phyloP scores from a whole-genome alignment of 179 eudicot species.

The Vitellaria paradoxa region DNA sequence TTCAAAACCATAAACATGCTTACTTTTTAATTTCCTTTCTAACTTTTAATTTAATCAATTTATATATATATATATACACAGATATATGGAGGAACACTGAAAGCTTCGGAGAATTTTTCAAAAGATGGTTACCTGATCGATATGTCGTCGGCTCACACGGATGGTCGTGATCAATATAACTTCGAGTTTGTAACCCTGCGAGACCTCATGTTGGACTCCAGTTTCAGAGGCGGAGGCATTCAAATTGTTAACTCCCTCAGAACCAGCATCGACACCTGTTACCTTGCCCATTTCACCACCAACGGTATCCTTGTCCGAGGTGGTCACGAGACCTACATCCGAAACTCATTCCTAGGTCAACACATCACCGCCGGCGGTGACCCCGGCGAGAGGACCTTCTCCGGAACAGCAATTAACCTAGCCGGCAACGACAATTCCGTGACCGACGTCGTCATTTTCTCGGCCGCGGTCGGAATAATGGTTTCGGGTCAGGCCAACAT shows the following conservation, averaged over 20 bases:
- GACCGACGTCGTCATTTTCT: slow-evolving; percentile 64
- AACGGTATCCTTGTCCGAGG: slow-evolving; percentile 54
- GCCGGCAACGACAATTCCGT: slow-evolving; percentile 70
- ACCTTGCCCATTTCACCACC: slow-evolving; percentile 61
- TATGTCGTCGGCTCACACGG: slow-evolving; percentile 30
- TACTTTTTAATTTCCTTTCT: no score
- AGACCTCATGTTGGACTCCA: slow-evolving; percentile 66
- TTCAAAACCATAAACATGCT: no score
- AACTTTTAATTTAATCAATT: no score
- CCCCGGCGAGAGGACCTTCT: slow-evolving; percentile 47
- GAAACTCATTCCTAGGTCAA: slow-evolving; percentile 63
- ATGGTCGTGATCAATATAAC: slow-evolving; percentile 23
- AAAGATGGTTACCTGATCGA: slow-evolving; percentile 54
- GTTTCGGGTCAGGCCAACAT: slow-evolving; percentile 63
- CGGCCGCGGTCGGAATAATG: slow-evolving; percentile 58
- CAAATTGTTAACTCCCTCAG: slow-evolving; percentile 47
- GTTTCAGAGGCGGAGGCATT: slow-evolving; percentile 72
- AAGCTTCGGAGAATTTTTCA: slow-evolving; percentile 55
- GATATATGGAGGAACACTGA: slow-evolving; percentile 76
- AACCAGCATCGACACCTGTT: slow-evolving; percentile 60
- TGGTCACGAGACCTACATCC: slow-evolving; percentile 75
- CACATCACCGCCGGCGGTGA: slow-evolving; percentile 69
- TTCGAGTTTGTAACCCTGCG: slow-evolving; percentile 62
- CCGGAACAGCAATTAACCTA: slow-evolving; percentile 61
- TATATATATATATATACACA: slow-evolving; percentile 6